Evolutionary conservation across 768 basidiomycete species (phyloP), one percentile per base, ranked within the genome.

Genomic region (Wakefieldia striispora): DNA sequence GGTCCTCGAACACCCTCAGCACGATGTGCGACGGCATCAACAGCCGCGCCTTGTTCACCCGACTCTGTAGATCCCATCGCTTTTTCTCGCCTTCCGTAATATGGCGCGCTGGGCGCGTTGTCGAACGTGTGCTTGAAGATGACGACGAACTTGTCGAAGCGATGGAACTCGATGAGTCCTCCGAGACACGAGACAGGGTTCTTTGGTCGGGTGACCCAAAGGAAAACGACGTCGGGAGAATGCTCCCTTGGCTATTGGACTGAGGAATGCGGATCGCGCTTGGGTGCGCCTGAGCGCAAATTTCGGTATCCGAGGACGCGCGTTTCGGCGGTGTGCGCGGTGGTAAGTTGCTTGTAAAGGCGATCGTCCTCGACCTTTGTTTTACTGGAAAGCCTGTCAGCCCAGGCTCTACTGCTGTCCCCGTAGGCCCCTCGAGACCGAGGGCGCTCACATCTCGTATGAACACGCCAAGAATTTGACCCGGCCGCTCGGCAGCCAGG

Each of bases 391-490:
- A 43, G 34, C 42, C 19, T 0, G 41, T 45, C 35, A 42, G 27
- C 40, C 34, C 51, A 8, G 38, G 26, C 7, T 46, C 44, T 3
- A 40, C 26, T 35, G 40, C 44, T 3, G 59, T 66, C 13, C 86
- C 88, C 0, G 81, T 88, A 0, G 88, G 86, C 55, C 90, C 86
- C 3, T 78, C 76, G 6, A 88, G 67, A 31, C 51, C 56, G 14
- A 59, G 70, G 12, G 49, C 50, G 3, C 75, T 73, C 13, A 85
- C 88, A 58, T 95, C 89, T 19, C 95, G 80, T 37, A 98, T 82
- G 69, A 91, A 91, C 31, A 97, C 81, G 3, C 75, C 91, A 4
- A 85, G 70, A 33, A 98, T 77, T 60, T 90, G 88, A 4, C 72
- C 56, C 0, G 86, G 82, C 11, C 83, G 74, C 48, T 90, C 84